These are phyloP conservation scores for Penicillium sp. DNA, from an alignment of 2,329 filamentous ascomycete genomes.

Conservation along the genomic window DNA sequence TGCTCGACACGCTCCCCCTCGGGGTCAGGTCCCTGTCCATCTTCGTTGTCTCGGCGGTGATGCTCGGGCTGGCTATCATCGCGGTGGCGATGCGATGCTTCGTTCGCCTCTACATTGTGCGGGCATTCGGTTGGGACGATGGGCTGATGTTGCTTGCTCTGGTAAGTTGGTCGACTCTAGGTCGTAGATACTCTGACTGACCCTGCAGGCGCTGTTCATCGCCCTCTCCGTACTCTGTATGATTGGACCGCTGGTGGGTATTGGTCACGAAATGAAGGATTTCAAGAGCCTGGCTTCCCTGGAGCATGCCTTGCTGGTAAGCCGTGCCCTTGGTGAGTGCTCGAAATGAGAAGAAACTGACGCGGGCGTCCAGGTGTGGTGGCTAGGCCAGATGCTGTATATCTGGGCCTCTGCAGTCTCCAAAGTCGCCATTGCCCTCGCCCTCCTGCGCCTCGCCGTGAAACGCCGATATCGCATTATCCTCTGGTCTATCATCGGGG, in stretches of 20 bases:
- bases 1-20: constrained; percentile 19
- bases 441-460: constrained; percentile 56
- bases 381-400: constrained; percentile 58
- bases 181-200: not conserved
- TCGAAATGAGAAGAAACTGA: not conserved
- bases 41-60: constrained; percentile 24
- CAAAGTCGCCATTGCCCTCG: constrained; percentile 57
- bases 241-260: constrained; percentile 5
- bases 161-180: constrained; percentile 12
- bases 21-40: constrained; percentile 27
- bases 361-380: constrained; percentile 45
- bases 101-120: constrained; percentile 27
- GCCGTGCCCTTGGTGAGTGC: not conserved
- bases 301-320: constrained; percentile 13
- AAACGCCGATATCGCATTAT: constrained; percentile 45
- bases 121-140: constrained; percentile 33
- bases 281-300: not conserved
- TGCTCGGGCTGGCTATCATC: constrained; percentile 25
- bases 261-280: constrained; percentile 16
- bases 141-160: constrained; percentile 29
- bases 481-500: constrained; percentile 50
- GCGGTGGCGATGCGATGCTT: constrained; percentile 29
- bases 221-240: constrained; percentile 11
- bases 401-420: constrained; percentile 49
- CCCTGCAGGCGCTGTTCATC: constrained; percentile 9